These are phyloP conservation scores for Puccinia horiana DNA, from an alignment of 1,284 basidiomycete genomes.

Conservation along the genomic window DNA sequence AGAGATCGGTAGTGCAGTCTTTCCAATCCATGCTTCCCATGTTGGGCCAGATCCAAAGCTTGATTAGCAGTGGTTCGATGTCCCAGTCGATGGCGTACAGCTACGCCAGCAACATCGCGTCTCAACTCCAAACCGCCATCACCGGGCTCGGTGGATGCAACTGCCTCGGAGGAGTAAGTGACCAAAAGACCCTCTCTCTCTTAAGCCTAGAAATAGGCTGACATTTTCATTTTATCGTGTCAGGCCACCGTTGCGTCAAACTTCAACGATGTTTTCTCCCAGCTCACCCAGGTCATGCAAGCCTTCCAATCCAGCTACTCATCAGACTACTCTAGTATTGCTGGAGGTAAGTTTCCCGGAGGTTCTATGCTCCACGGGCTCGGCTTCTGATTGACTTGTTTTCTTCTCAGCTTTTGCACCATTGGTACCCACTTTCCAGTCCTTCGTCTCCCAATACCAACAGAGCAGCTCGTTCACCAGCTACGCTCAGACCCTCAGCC, in stretches of 20 bases:
- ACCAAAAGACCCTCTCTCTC: too few relatives aligned
- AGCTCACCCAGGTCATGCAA: background rate
- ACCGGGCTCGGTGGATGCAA: background rate
- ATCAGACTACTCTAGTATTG: background rate
- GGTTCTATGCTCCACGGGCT: too few relatives aligned
- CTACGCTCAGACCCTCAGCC: too few relatives aligned
- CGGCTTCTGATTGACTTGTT: background rate
- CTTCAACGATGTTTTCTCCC: background rate
- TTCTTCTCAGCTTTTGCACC: background rate
- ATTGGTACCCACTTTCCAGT: background rate
- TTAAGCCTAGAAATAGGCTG: background rate
- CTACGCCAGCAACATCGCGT: background rate
- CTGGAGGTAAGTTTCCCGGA: background rate
- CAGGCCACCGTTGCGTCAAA: background rate
- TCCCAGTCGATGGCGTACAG: background rate
- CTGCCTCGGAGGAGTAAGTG: background rate
- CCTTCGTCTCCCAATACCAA: background rate
- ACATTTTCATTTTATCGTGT: background rate
- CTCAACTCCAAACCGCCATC: background rate
- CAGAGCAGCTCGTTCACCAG: background rate
- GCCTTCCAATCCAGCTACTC: background rate
- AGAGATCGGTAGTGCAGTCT: background rate
- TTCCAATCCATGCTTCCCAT: background rate
- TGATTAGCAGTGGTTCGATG: background rate
- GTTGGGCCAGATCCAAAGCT: background rate